A percentile compares a stretch with the other conserved stretches of the same genome.
Conservation (phyloP, 805 yeast genomes). For the Kazachstania bromeliacearum region DNA sequence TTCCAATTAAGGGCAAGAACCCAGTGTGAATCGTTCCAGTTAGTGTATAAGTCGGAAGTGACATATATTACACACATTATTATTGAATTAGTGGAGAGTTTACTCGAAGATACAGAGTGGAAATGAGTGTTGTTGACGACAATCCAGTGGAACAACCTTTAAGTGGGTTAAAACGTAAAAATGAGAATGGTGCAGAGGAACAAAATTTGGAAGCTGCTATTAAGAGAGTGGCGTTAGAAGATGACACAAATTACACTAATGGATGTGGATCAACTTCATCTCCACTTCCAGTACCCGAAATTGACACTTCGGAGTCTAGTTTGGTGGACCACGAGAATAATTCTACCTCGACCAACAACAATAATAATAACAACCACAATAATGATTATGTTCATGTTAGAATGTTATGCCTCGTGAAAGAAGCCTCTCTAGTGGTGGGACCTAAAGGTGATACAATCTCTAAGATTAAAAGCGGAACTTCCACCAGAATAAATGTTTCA, state of each 20-base stretch:
- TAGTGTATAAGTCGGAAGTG: too few species aligned
- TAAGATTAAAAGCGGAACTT: conserved; percentile 52
- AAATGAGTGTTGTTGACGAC: conserved; percentile 14
- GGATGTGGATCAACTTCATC: neutral
- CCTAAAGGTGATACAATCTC: conserved; percentile 69
- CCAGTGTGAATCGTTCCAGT: too few species aligned
- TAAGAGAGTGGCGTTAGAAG: conserved; percentile 64
- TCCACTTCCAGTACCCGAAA: neutral
- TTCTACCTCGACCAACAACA: too few species aligned
- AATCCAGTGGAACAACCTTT: conserved; percentile 8
- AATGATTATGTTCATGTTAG: conserved; percentile 53
- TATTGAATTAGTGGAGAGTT: too few species aligned
- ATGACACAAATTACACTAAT: conserved; percentile 27
- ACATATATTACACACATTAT: too few species aligned
- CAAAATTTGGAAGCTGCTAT: conserved; percentile 39
- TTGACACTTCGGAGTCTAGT: conserved; percentile 3
- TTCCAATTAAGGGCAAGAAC: too few species aligned
- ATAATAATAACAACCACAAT: conserved; percentile 1
- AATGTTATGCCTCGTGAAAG: conserved; percentile 66
- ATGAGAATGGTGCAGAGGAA: conserved; percentile 42
- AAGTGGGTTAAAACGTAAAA: conserved; percentile 51
- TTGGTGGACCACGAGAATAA: too few species aligned
- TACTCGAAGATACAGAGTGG: too few species aligned
- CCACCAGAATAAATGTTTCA: conserved; percentile 58
- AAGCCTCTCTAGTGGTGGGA: conserved; percentile 69